Evolutionary conservation across 2,329 filamentous ascomycete species (phyloP), one percentile per base, ranked within the genome.

Genomic region (Beauveria medogensis): DNA sequence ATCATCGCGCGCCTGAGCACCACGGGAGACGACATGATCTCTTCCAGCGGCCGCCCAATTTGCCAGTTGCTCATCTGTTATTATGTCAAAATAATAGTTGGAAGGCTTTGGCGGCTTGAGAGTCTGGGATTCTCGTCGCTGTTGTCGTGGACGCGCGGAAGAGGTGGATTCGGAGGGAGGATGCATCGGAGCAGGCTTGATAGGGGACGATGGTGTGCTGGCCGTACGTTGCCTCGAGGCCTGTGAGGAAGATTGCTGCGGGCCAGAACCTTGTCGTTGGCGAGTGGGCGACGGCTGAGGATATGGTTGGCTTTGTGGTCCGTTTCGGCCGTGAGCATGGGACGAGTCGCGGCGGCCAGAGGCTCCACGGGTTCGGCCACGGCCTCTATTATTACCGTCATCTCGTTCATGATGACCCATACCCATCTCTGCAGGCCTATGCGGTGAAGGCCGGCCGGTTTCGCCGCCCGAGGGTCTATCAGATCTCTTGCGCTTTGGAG

Each of bases 41-140:
- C 86, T 87, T 34, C 89, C 90, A 51, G 76, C 79, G 40, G 81
- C 78, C 44, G 79, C 74, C 94, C 94, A 97, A 34, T 78, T 75
- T 37, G 79, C 76, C 55, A 94, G 72, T 59, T 82, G 80, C 24
- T 86, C 82, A 64, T 91, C 85, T 5, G 89, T 94, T 52, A 97
- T 73, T 67, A 88, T 86, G 61, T 88, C 83, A 73, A 94, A 97
- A 66, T 82, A 83, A 72, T 89, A 94, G 55, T 75, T 77, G 34
- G 78, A 75, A 53, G 69, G 69, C 41, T 73, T 66, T 8, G 77
- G 72, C 37, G 72, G 69, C 47, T 66, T 70, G 54, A 69, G 7
- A 22, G 55, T 28, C 18, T 43, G 34, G 20, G 37, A 18, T 12
- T 54, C 34, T 46, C 18, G 59, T 46, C 18, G 59, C 2, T 65